Percentiles rank a stretch among this genome's conserved stretches.
Conservation (phyloP, 2,329 filamentous ascomycete genomes). For the Graphilbum ipis-grandicollis region DNA sequence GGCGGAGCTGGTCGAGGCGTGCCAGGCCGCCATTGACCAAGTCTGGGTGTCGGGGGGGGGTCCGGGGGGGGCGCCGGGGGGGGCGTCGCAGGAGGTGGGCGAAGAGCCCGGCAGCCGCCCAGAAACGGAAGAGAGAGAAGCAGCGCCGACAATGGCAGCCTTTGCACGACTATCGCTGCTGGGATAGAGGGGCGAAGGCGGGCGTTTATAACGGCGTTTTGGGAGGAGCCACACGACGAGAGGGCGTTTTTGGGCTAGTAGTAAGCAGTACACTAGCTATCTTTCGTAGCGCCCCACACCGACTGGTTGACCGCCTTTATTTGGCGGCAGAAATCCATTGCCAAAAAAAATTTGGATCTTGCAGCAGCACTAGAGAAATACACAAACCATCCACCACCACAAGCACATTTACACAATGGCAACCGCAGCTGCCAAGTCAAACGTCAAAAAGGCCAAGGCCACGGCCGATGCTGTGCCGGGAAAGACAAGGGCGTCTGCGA, state of each 20-base stretch:
- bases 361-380: no score
- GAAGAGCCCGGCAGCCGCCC: neutral
- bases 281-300: no score
- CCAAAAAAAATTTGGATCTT: neutral
- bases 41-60: constrained; percentile 35
- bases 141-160: neutral
- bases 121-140: constrained; percentile 13
- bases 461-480: constrained; percentile 4
- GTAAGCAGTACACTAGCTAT: no score
- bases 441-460: neutral
- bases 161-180: neutral
- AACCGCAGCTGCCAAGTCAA: neutral
- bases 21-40: constrained; percentile 47
- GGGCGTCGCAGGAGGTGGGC: neutral
- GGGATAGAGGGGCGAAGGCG: no score
- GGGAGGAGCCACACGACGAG: no score
- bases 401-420: neutral
- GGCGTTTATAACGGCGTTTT: no score
- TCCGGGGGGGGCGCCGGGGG: constrained; percentile 8
- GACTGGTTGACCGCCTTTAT: neutral
- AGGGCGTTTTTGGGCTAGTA: no score
- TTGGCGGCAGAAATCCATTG: neutral
- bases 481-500: constrained; percentile 32
- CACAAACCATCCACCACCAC: neutral
- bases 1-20: constrained; percentile 56